phyloP scores from a whole-genome alignment of 108 stramenopile species.

The Asterionellopsis glacialis region DNA sequence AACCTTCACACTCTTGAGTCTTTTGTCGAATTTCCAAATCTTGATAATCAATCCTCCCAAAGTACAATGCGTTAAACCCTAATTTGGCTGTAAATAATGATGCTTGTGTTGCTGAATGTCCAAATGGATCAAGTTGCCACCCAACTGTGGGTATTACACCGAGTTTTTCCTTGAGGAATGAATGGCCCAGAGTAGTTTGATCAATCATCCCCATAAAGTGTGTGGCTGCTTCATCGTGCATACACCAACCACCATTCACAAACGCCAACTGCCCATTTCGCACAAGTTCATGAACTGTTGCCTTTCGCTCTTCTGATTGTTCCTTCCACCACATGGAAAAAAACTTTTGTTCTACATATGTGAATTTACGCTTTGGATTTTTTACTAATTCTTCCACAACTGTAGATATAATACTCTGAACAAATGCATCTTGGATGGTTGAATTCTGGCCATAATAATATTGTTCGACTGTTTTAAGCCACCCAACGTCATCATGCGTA shows the following conservation, averaged over 20 bases:
- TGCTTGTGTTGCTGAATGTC: slow-evolving; percentile 91
- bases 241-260: slow-evolving; percentile 96
- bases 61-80: slow-evolving; percentile 92
- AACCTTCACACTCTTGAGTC: slow-evolving; percentile 64
- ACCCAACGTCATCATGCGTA: slow-evolving; percentile 91
- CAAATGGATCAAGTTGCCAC: slow-evolving; percentile 98
- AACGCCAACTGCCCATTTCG: slow-evolving; percentile 71
- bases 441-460: slow-evolving; percentile 84
- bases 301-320: slow-evolving; percentile 42
- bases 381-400: slow-evolving; percentile 60
- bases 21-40: slow-evolving; percentile 73
- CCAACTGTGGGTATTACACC: slow-evolving; percentile 84
- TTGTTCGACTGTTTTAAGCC: slow-evolving; percentile 95
- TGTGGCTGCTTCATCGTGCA: slow-evolving; percentile 96
- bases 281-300: slow-evolving; percentile 57
- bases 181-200: slow-evolving; percentile 92
- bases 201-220: slow-evolving; percentile 96
- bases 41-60: slow-evolving; percentile 94
- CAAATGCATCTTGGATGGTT: slow-evolving; percentile 74
- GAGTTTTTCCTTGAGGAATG: slow-evolving; percentile 75
- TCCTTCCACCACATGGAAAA: slow-evolving; percentile 91
- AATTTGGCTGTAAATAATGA: slow-evolving; percentile 67
- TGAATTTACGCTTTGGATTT: slow-evolving; percentile 84
- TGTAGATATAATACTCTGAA: slow-evolving; percentile 78
- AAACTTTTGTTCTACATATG: slow-evolving; percentile 92